Base-by-base conservation (phyloP, 345 rosid genomes). In the Gossypium bickii region DNA sequence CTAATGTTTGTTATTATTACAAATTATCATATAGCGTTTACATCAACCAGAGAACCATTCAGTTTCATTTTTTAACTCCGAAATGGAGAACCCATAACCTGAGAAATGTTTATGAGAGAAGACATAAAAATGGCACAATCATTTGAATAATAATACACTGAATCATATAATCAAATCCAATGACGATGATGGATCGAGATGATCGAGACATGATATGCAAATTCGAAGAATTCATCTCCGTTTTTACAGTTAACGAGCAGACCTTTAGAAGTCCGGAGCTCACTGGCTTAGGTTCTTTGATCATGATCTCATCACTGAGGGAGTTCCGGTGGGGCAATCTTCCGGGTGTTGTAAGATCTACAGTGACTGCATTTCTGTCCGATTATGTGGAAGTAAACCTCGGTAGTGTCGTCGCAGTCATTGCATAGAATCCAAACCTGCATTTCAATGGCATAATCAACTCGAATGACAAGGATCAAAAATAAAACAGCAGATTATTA, bases 351-450 rank as follows among this genome's bases (percentile, higher is more conserved):
- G 83, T 95, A 95, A 27, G 99, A 93, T 64, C 79, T 83, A 85
- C 99, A 93, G 77, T 95, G 98, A 74, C 92, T 76, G 79, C 99
- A 95, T 85, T 91, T 95, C 83, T 95, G 97, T 47, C 99, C 96
- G 0, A 91, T 85, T 76, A 95, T 86, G 78, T 95, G 97, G 83
- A 90, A 95, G 85, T 89, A 82, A 3, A 90, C 97, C 78, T 93
- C 98, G 0, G 99, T 91, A 2, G 97, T 95, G 88, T 93, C 97
- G 2, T 91, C 93, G 84, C 99, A 95, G 87, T 95, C 98, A 34
- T 95, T 95, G 77, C 99, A 95, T 18, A 95, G 87, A 75, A 95
- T 91, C 99, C 99, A 95, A 48, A 95, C 94, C 99, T 95, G 89
- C 82, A 78, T 60, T 60, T 47, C 73, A n/a, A 25, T 4, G 3